These are phyloP conservation scores for Verticillium zaregamsianum DNA, from an alignment of 2,329 filamentous ascomycete genomes.

Conservation along the genomic window DNA sequence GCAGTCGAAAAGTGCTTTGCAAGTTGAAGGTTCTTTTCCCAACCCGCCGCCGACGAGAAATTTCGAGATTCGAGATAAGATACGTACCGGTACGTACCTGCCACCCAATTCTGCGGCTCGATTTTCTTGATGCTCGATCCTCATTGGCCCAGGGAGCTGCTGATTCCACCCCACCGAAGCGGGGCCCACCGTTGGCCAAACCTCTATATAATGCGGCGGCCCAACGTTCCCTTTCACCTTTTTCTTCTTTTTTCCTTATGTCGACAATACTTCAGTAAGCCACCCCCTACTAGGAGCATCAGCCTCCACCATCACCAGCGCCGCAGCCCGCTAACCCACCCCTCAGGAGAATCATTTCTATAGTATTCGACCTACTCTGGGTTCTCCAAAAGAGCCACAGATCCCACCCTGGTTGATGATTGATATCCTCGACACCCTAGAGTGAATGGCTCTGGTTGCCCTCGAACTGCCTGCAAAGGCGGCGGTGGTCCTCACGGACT, in stretches of 20 bases:
- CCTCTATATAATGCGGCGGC: slow-evolving; percentile 35
- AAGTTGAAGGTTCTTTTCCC: background rate
- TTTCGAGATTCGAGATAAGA: background rate
- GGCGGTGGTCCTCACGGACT: slow-evolving; percentile 37
- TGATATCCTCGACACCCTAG: slow-evolving; percentile 81
- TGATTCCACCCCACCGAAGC: background rate
- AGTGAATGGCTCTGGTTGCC: slow-evolving; percentile 69
- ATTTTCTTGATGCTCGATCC: background rate
- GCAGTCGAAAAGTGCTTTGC: background rate
- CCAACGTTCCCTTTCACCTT: slow-evolving; percentile 24
- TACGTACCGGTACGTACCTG: background rate
- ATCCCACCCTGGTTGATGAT: slow-evolving; percentile 95
- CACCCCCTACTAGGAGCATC: slow-evolving; percentile 25
- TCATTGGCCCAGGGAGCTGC: background rate
- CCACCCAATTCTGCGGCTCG: background rate
- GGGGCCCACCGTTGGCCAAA: background rate
- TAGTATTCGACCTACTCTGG: slow-evolving; percentile 93
- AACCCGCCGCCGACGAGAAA: background rate
- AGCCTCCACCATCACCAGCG: slow-evolving; percentile 1
- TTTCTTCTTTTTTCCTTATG: slow-evolving; percentile 48
- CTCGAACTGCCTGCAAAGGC: slow-evolving; percentile 58
- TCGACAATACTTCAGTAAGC: slow-evolving; percentile 59
- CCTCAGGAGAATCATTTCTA: slow-evolving; percentile 87
- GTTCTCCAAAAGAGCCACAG: slow-evolving; percentile 90
- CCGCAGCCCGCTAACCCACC: background rate